These are phyloP conservation scores for Skeletonema marinoi DNA, from an alignment of 108 stramenopile genomes.

Conservation along the genomic window DNA sequence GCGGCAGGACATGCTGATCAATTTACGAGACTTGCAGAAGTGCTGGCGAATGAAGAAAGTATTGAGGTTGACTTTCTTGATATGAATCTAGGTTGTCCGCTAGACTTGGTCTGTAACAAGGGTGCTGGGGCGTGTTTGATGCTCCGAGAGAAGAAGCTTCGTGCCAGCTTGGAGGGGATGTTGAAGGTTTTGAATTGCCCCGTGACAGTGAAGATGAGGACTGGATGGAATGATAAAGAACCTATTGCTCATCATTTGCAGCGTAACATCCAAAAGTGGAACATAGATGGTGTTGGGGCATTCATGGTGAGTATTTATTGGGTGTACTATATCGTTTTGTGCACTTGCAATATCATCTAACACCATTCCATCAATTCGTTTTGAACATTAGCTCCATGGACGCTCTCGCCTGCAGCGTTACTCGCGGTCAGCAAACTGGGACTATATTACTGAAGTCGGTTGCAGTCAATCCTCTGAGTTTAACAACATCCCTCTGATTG, in stretches of 20 bases:
- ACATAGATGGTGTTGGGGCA: slow-evolving; percentile 66
- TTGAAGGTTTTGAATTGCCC: slow-evolving; percentile 72
- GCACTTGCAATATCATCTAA: not conserved
- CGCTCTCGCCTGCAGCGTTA: slow-evolving; percentile 94
- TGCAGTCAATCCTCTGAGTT: slow-evolving; percentile 58
- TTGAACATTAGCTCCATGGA: slow-evolving; percentile 82
- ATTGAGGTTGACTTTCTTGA: slow-evolving; percentile 96
- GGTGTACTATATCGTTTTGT: not conserved
- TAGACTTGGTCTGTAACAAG: slow-evolving; percentile 94
- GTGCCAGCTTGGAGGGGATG: slow-evolving; percentile 81
- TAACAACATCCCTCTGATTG: slow-evolving; percentile 87
- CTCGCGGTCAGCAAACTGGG: slow-evolving; percentile 93
- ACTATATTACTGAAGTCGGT: slow-evolving; percentile 90
- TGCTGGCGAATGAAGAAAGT: slow-evolving; percentile 72
- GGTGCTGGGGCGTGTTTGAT: slow-evolving; percentile 92
- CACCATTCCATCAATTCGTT: not conserved
- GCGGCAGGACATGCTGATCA: slow-evolving; percentile 92
- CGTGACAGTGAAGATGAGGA: slow-evolving; percentile 96
- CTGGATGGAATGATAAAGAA: slow-evolving; percentile 93
- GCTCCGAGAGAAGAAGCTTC: slow-evolving; percentile 80
- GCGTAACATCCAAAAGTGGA: slow-evolving; percentile 83
- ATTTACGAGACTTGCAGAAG: slow-evolving; percentile 68
- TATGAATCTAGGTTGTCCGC: slow-evolving; percentile 97
- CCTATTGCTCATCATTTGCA: slow-evolving; percentile 90
- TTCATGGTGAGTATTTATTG: slow-evolving; percentile 63